Evolutionary conservation across 257 asterid species (phyloP), one percentile per base, ranked within the genome.

Genomic region (Gentiana dahurica): DNA sequence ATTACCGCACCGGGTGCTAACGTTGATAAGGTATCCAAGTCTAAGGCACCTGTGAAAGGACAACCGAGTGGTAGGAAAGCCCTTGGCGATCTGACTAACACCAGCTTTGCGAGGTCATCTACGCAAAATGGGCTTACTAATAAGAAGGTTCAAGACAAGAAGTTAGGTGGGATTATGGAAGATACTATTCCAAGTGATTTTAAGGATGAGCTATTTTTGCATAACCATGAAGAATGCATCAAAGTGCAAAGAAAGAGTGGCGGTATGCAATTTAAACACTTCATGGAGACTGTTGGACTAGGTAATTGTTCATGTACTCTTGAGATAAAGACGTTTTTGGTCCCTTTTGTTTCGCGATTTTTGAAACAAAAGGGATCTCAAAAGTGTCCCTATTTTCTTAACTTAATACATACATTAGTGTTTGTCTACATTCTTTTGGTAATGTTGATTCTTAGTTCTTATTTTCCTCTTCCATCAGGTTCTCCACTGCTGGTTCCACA

Each of bases 201-300:
- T 36, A 67, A 59, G 51, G 86, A 82, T 46, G 94, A 91, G 75
- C 49, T 79, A 3, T 91, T 79, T 59, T 66, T 88, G 60, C 97
- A 92, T 81, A 71, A 83, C 71, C 97, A 92, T 66, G 71, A 78
- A 51, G 75, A 81, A 67, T 92, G 97, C 76, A 70, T 83, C 53
- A 74, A 72, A 77, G 89, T 92, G 24, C 67, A 15, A 45, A 72
- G 48, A 54, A 75, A 59, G 49, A 24, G 24, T 24, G 46, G 57
- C 52, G 57, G 52, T 7, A 58, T 77, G 65, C 82, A 78, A 54
- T 61, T 65, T 77, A 85, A 71, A 49, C 77, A 56, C 67, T 85
- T 87, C 70, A 43, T 80, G 80, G 78, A 81, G 71, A 63, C 86
- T 35, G 82, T 80, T 38, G 98, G 94, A 73, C 79, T 91, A 49